Evolutionary conservation across 495 filamentous ascomycete species (phyloP), one percentile per base, ranked within the genome.

Genomic region (Xylaria curta): DNA sequence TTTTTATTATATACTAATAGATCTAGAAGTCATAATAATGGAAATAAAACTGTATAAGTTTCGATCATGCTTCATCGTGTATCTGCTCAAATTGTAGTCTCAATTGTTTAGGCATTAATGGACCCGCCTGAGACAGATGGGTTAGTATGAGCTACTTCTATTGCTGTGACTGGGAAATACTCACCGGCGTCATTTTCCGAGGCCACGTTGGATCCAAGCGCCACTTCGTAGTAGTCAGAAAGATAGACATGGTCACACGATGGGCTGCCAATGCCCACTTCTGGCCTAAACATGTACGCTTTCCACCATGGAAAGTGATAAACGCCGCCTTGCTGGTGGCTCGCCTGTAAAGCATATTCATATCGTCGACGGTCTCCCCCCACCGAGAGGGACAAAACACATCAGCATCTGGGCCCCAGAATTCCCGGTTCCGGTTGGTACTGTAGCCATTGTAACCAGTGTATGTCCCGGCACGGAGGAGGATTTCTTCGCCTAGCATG

Each of bases 261-360:
- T 66, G 63, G 28, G 47, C 19, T 33, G 47, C 31, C 46, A 66
- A 36, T 26, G 63, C 63, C 63, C 63, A 81, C 60, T 67, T 75
- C 70, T 79, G 74, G 1, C 81, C 79, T n/a, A 81, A 19, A 47
- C 81, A 81, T 1, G 76, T 73, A 8, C 81, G 72, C 8, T 73
- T 69, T 2, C 79, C 78, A 0, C 78, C 81, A 49, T 82, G 78
- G 69, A 82, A 82, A 24, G 74, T 74, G 54, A 82, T 76, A 60
- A 79, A 80, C 47, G 72, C 74, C 1, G 75, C 76, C 60, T 61
- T 72, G 31, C 70, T 69, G 12, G 68, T 74, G 8, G 70, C 72
- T 21, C 53, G 28, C 15, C 78, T 62, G 56, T 74, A 78, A 49
- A 72, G 71, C 26, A 69, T 72, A 26, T 72, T 72, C 24, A 74